A percentile compares a stretch with the other conserved stretches of the same genome.
Conservation (phyloP, 805 yeast species). For the Metschnikowia orientalis region DNA sequence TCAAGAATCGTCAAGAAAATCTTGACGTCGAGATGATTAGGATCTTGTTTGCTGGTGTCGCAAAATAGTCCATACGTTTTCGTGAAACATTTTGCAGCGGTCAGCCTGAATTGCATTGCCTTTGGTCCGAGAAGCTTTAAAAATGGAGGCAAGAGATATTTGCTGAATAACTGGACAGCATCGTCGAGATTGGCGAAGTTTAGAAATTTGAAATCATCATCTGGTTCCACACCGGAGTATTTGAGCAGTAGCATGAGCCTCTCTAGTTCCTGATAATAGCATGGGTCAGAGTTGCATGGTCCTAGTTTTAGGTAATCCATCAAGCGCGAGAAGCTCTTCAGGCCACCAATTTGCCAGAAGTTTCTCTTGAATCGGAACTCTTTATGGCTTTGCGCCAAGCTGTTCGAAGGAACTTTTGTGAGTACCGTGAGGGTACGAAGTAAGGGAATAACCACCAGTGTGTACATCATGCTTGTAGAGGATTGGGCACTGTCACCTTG, state of each 20-base stretch:
- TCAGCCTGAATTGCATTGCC: slow-evolving; percentile 17
- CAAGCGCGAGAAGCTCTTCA: slow-evolving; percentile 37
- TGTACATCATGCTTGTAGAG: slow-evolving; percentile 34
- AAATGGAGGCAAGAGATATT: slow-evolving; percentile 17
- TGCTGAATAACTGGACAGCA: slow-evolving; percentile 17
- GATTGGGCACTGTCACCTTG: slow-evolving; percentile 20
- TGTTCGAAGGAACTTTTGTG: slow-evolving; percentile 10
- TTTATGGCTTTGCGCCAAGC: slow-evolving; percentile 6
- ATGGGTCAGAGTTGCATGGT: slow-evolving; percentile 47
- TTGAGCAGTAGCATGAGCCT: slow-evolving; percentile 21
- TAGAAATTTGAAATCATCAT: slow-evolving; percentile 18
- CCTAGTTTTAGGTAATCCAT: slow-evolving; percentile 48
- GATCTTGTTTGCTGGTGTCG: slow-evolving; percentile 1
- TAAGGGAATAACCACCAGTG: slow-evolving; percentile 45
- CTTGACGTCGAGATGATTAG: slow-evolving; percentile 2
- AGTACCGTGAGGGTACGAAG: slow-evolving; percentile 41
- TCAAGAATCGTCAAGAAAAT: slow-evolving; percentile 11
- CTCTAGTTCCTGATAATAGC: slow-evolving; percentile 38
- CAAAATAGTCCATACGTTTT: slow-evolving; percentile 15
- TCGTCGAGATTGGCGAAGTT: slow-evolving; percentile 19
- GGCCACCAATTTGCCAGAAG: slow-evolving; percentile 51
- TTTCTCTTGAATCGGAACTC: slow-evolving; percentile 36
- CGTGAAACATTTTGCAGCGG: slow-evolving; percentile 20
- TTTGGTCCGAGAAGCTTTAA: slow-evolving; percentile 16
- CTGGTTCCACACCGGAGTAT: slow-evolving; percentile 6